Evolutionary conservation across 257 asterid genomes (phyloP), one percentile per base, ranked within the genome.

Genomic region (Rehmannia glutinosa): DNA sequence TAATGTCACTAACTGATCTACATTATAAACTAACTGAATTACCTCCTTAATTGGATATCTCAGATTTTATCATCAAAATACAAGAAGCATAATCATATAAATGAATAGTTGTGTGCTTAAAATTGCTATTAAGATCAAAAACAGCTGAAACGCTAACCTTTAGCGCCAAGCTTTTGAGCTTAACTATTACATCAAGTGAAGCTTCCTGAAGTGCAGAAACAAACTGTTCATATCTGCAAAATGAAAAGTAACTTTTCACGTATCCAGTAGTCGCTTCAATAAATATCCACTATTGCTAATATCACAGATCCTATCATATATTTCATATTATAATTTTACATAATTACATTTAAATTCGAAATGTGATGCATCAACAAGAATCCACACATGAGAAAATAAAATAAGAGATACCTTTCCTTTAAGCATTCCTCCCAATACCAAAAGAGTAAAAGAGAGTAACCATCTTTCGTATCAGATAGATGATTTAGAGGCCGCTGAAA

Each of bases 341-440:
- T 23, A 8, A 15, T n/a, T n/a, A 41, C 13, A 23, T 15, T 8
- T 9, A 25, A 7, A 45, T 27, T 16, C 15, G 15, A 36, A 39
- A 65, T 41, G 13, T 6, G 13, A 56, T 1, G 15, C 41, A 47
- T 32, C 58, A 57, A 54, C 12, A 41, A 50, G 45, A 61, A 56
- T n/a, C 51, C 2, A 39, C 15, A 43, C 28, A 17, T 8, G 45
- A 25, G 55, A 36, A 24, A 11, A 51, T 0, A 24, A 24, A 61
- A 69, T 12, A 6, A 57, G 42, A 50, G 28, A 13, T 82, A 94
- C 99, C 99, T 94, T 63, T 87, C 87, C 77, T 94, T 94, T 71
- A 94, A 77, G 72, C 95, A 84, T 49, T 91, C 97, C 86, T 94
- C 99, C 95, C 96, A 94, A 78, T 88, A 56, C 97, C 99, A 94